Evolutionary conservation across 441 rosid genomes (phyloP), one percentile per base, ranked within the genome.

Genomic region (Capsella rubella): DNA sequence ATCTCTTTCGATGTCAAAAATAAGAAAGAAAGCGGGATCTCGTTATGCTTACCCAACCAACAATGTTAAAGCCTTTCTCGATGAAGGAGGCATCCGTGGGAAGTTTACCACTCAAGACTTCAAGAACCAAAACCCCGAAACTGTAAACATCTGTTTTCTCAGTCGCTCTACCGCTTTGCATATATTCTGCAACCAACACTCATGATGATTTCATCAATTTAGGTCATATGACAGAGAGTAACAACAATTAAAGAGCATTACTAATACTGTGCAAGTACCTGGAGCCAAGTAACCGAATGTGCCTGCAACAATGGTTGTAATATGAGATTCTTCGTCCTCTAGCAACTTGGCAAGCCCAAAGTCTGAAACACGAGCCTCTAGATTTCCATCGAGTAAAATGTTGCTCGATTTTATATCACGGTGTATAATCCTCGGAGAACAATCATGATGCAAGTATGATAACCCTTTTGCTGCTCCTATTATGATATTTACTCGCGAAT

Each of bases 91-190:
- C 92, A 83, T 96, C 98, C 3, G 98, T 91, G 6, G 99, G 99
- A 62, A 93, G 92, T 86, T 91, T 96, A 75, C 98, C 97, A 79
- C 99, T 91, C 81, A 93, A 72, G 35, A 96, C 87, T 87, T 96
- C 99, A 62, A 96, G 98, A 84, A 91, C 85, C 77, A 93, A 79
- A 69, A 91, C 97, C 58, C 99, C 98, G 66, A 96, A 96, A 81
- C 99, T 93, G 71, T 93, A 96, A 45, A 93, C 99, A 73, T 96
- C 99, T 4, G 93, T 93, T 84, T 91, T 96, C 80, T 93, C 99
- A 16, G 99, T 96, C 65, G 99, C 98, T 82, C 99, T 87, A 72
- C 99, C 99, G 64, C 97, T 96, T 80, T 86, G 97, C 99, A 93
- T 93, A 67, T 93, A 95, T 61, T 95, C 97, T 95, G 86, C 34